Conservation (phyloP, 495 filamentous ascomycete species). For the Tuber brumale region DNA sequence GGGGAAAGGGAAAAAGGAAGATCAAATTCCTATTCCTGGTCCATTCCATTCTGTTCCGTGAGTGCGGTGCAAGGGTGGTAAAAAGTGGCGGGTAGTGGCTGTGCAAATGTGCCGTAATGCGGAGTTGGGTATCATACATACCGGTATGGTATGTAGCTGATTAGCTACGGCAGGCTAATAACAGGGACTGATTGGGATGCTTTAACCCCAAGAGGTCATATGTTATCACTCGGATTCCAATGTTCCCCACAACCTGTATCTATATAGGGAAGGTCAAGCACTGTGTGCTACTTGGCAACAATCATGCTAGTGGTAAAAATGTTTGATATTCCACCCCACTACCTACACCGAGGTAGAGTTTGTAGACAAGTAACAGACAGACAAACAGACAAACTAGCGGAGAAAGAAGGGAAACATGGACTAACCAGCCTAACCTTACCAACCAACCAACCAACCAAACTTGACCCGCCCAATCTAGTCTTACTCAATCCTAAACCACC, state of each 20-base stretch:
- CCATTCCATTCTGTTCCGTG: neutral
- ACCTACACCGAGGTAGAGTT: neutral
- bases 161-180: neutral
- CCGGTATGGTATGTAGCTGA: neutral
- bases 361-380: neutral
- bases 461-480: conserved; percentile 1
- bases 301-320: neutral
- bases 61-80: too few relatives aligned
- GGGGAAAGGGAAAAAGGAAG: too few relatives aligned
- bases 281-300: neutral
- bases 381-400: neutral
- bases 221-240: neutral
- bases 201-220: neutral
- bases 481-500: neutral
- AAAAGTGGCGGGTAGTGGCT: neutral
- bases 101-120: neutral
- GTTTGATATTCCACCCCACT: neutral
- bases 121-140: neutral
- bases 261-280: too few relatives aligned
- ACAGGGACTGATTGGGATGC: neutral
- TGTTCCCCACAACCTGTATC: neutral
- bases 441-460: neutral
- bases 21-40: neutral
- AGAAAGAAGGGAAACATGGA: neutral
- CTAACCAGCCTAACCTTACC: neutral